Percentiles rank a stretch among this genome's conserved stretches.
Evolutionary conservation across 2,329 filamentous ascomycete species (phyloP).

Genomic region (Calonectria hongkongensis): DNA sequence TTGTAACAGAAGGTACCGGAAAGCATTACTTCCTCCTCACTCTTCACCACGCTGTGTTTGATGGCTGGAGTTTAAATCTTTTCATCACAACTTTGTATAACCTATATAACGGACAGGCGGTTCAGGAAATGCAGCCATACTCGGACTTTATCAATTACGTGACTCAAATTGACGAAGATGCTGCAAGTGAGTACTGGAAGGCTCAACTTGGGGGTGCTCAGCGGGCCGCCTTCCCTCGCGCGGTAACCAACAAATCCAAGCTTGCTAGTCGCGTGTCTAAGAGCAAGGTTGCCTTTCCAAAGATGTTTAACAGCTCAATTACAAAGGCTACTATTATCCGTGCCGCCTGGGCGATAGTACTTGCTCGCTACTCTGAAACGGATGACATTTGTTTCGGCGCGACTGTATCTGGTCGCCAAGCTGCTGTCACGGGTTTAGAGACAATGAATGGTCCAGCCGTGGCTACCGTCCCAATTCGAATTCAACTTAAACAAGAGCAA

Average conservation of each 20-base stretch:
- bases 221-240: constrained; percentile 4
- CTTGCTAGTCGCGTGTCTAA: background rate
- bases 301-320: background rate
- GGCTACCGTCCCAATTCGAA: constrained; percentile 51
- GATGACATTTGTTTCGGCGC: constrained; percentile 24
- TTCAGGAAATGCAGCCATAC: background rate
- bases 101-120: background rate
- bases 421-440: constrained; percentile 46
- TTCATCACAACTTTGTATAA: background rate
- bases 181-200: constrained; percentile 10
- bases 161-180: background rate
- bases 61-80: constrained; percentile 48
- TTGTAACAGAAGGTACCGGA: background rate
- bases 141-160: constrained; percentile 15
- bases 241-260: background rate
- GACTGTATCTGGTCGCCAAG: constrained; percentile 31
- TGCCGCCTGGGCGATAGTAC: constrained; percentile 25
- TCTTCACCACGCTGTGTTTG: constrained; percentile 30
- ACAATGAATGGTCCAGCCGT: constrained; percentile 56
- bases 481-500: constrained; percentile 52
- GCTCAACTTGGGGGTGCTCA: background rate
- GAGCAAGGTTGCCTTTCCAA: background rate
- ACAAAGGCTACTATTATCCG: constrained; percentile 22
- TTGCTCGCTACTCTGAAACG: constrained; percentile 24
- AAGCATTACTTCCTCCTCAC: background rate